phyloP scores from a whole-genome alignment of 345 rosid genomes.

The Gossypium raimondii region DNA sequence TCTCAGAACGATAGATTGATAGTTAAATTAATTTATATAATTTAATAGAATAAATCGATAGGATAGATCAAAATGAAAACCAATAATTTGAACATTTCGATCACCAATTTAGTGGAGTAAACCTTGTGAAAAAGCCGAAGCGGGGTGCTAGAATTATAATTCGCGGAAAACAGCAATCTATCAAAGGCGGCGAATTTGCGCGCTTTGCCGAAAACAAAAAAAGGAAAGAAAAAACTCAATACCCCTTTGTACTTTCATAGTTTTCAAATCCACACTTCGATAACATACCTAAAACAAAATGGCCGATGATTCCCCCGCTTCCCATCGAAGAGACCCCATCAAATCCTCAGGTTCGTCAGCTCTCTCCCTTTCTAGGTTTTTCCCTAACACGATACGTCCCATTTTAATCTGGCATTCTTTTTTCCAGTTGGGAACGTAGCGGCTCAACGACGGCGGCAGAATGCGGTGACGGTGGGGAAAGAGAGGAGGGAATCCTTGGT shows the following conservation, averaged over 20 bases:
- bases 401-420: neutral
- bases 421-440: conserved; percentile 67
- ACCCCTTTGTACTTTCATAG: neutral
- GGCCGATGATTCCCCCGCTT: conserved; percentile 62
- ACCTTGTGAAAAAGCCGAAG: no score
- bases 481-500: conserved; percentile 84
- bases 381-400: neutral
- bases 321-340: conserved; percentile 63
- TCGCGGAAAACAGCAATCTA: neutral
- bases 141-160: neutral
- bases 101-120: no score
- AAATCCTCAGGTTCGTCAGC: conserved; percentile 57
- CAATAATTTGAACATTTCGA: no score
- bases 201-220: conserved; percentile 21
- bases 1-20: no score
- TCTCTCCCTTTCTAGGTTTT: conserved; percentile 14
- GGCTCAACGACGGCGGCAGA: conserved; percentile 78
- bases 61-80: no score
- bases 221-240: conserved; percentile 1
- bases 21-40: no score
- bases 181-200: conserved; percentile 26
- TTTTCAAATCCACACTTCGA: conserved; percentile 2
- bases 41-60: no score
- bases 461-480: conserved; percentile 81
- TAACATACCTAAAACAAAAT: conserved; percentile 21